Evolutionary conservation across 1,139 yeast genomes (phyloP), one percentile per base, ranked within the genome.

Genomic region (Candida labiduridarum): DNA sequence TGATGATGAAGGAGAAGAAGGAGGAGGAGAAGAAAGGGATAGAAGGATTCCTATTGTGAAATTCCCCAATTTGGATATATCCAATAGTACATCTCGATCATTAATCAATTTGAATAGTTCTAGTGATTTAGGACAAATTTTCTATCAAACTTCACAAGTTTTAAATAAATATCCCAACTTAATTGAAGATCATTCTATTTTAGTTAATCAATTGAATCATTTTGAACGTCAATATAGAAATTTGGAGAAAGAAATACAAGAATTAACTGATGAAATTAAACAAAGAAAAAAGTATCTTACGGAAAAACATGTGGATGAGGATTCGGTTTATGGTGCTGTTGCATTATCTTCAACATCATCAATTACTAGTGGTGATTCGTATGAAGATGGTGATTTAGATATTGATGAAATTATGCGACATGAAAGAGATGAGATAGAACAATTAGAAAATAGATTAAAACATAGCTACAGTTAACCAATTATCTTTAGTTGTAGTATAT

Each of bases 351-450:
- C 29, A 7, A 19, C 46, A 8, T 25, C 29, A 25, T 25, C 29
- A 25, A 25, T 4, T 25, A 25, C 29, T 25, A 25, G 29, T 10
- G 46, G 29, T 10, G 46, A 22, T 39, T 41, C 52, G 30, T 49
- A 50, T 47, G 56, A 57, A 39, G 63, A 58, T 41, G 59, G 56
- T 22, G 54, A 52, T 30, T 45, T 63, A 12, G 71, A 69, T 50
- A 55, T 74, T 7, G 78, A 71, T 47, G 71, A 67, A 43, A 59
- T 61, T 40, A 70, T 75, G 9, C 53, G 56, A 40, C 56, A 56
- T 25, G 79, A 74, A 55, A 76, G 74, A 56, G 59, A 58, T 38
- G 76, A 68, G 50, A 72, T 75, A 11, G 56, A 52, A 34, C 61
- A 57, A 22, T 60, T 75, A 39, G 78, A 76, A 53, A 56, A 53